Evolutionary conservation across 805 yeast species (phyloP).

Genomic region (Yarrowia phangngaensis): DNA sequence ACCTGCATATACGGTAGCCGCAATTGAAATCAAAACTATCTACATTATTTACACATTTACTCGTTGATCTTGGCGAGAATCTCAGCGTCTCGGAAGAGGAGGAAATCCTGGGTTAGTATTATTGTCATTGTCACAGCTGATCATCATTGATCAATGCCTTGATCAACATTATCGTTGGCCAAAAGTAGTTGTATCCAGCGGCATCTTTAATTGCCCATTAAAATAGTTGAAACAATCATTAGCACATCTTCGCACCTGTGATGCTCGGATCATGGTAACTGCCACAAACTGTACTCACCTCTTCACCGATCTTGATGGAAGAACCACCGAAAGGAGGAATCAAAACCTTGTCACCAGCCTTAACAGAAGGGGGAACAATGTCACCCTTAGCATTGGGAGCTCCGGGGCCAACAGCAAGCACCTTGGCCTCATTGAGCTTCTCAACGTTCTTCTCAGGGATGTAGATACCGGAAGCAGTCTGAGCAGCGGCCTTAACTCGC

Average conservation of each 20-base stretch:
- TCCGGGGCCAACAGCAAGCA: constrained; percentile 95
- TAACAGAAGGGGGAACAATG: constrained; percentile 66
- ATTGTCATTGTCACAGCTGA: background rate
- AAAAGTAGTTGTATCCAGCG: background rate
- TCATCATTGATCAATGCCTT: no score
- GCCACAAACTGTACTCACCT: constrained; percentile 35
- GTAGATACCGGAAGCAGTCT: constrained; percentile 89
- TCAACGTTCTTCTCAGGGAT: constrained; percentile 95
- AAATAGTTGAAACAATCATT: background rate
- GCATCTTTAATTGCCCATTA: background rate
- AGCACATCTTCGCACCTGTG: background rate
- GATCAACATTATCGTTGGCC: no score
- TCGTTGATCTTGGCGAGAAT: constrained; percentile 77
- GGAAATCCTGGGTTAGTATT: constrained; percentile 36
- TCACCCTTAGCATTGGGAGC: constrained; percentile 70
- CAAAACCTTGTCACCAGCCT: constrained; percentile 88
- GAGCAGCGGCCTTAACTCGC: constrained; percentile 83
- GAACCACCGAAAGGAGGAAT: constrained; percentile 95
- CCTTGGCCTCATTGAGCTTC: constrained; percentile 84
- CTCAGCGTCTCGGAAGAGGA: constrained; percentile 89
- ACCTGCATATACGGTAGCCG: no score
- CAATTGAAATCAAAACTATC: no score
- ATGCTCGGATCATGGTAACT: background rate
- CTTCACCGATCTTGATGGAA: constrained; percentile 80
- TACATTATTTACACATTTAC: constrained; percentile 26